Evolutionary conservation across 805 yeast species (phyloP), one percentile per base, ranked within the genome.

Genomic region (Pichia paraexigua): DNA sequence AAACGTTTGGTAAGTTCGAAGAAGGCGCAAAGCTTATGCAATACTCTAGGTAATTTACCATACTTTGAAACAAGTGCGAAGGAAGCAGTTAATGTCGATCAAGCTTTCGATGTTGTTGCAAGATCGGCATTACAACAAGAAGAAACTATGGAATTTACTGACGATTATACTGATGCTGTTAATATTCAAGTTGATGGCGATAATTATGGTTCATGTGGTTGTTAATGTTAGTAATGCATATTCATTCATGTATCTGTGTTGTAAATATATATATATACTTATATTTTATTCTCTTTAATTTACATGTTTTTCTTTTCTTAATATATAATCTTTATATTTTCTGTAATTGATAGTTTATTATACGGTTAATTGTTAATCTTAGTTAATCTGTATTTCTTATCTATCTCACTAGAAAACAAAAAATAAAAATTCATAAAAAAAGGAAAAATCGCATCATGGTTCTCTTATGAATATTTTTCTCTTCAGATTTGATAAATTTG

Each of bases 11-110:
- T 84, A 18, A 73, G 78, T 24, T 72, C 73, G 44, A 79, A 79
- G 65, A 78, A 78, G 59, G 76, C 80, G 49, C 70, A 72, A 54
- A 69, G 73, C 46, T 53, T 69, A 45, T 67, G 70, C 55, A 61
- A 64, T 24, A 76, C 72, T 56, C 77, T 65, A 71, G 81, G 63
- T 60, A 88, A 90, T 56, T 75, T 90, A 55, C 98, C 99, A 4
- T 82, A 91, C 54, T 92, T 94, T 64, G 96, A 92, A 69, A 92
- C 99, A n/a, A 83, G 94, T 74, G 99, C 99, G 20, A 94, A 92
- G 72, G 97, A 90, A 67, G 90, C 94, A 17, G 87, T 91, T 47
- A 95, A 95, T 60, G 96, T 92, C 37, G 97, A 91, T 63, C 83
- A 86, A 61, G 98, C 98, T 3, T 92, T 92, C 64, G 97, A 94